Percentiles rank a stretch among this genome's conserved stretches.
Conservation (phyloP, 2,329 filamentous ascomycete species). For the Onygena corvina region DNA sequence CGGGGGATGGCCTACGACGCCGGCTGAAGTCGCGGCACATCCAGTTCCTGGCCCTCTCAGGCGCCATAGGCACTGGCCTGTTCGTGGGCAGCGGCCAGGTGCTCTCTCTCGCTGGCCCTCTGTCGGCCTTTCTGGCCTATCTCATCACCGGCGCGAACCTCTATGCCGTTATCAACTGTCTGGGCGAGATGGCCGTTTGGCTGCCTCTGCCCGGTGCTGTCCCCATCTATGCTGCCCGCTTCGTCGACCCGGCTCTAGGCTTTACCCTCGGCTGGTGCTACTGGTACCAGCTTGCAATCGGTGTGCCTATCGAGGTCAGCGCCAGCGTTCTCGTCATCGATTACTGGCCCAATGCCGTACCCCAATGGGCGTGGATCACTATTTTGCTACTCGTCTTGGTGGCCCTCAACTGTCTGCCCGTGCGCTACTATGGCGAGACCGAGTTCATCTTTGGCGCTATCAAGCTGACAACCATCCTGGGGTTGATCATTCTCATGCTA, state of each 20-base stretch:
- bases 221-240: conserved; percentile 38
- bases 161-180: conserved; percentile 36
- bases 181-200: conserved; percentile 33
- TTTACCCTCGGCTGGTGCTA: conserved; percentile 44
- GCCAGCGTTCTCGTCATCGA: conserved; percentile 38
- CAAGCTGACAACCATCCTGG: conserved; percentile 41
- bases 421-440: conserved; percentile 18
- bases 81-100: conserved; percentile 27
- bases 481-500: conserved; percentile 40
- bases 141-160: conserved; percentile 35
- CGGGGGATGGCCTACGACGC: conserved; percentile 27
- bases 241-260: conserved; percentile 23
- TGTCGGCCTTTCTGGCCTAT: conserved; percentile 26
- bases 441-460: conserved; percentile 40
- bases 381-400: conserved; percentile 18
- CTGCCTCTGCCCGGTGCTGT: conserved; percentile 38
- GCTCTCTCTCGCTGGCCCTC: conserved; percentile 25
- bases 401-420: conserved; percentile 16
- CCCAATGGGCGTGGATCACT: conserved; percentile 19
- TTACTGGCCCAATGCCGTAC: conserved; percentile 24
- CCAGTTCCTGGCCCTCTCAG: conserved; percentile 29
- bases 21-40: conserved; percentile 30
- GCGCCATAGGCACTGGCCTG: conserved; percentile 27
- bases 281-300: conserved; percentile 42
- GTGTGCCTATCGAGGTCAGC: conserved; percentile 39